Percentiles rank a stretch among this genome's conserved stretches.
Conservation (phyloP, 2,329 filamentous ascomycete species). For the Alternaria solani region DNA sequence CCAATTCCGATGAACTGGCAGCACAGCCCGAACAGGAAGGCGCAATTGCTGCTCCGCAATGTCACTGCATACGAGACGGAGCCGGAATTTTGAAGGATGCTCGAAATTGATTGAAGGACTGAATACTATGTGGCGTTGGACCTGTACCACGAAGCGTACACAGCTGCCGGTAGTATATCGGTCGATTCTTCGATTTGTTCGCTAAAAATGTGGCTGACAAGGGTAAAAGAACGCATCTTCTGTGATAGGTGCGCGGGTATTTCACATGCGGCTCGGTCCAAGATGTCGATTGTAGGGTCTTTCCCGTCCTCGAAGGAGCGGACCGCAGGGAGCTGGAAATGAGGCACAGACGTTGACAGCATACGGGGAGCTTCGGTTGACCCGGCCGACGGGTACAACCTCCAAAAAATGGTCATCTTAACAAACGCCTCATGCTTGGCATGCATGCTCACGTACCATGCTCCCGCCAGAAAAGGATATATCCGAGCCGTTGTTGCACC, state of each 20-base stretch:
- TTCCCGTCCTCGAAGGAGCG: not conserved
- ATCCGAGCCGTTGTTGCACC: constrained; percentile 8
- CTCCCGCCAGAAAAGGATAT: not conserved
- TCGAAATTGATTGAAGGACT: not conserved
- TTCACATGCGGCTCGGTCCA: not conserved
- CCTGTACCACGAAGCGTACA: not conserved
- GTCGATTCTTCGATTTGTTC: not conserved
- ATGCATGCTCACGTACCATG: not conserved
- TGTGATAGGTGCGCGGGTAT: not conserved
- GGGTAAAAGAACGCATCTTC: not conserved
- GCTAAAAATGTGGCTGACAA: not conserved
- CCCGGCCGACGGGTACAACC: not conserved
- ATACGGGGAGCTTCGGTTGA: not conserved
- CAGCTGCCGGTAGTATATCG: not conserved
- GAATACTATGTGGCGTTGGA: not conserved
- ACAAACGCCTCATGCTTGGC: not conserved
- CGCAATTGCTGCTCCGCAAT: not conserved
- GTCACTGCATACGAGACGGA: not conserved
- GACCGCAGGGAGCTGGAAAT: not conserved
- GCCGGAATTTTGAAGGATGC: not conserved
- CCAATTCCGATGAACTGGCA: not conserved
- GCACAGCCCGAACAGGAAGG: not conserved
- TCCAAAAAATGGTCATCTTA: not conserved
- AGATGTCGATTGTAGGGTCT: not conserved
- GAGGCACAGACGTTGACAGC: not conserved